Base-by-base conservation (phyloP, 805 yeast species). In the Soucietia sequanensis region DNA sequence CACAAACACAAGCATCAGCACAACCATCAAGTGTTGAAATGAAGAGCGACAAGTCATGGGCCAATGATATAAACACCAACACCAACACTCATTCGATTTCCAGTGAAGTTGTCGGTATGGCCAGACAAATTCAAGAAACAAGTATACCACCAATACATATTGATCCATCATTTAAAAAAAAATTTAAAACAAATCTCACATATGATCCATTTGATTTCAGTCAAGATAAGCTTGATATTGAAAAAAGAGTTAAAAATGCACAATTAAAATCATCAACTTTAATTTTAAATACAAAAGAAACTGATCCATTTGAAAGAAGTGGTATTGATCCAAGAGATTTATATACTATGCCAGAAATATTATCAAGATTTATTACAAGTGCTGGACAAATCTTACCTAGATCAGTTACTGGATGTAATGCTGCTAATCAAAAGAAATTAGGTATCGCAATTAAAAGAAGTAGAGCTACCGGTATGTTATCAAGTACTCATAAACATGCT, bases 141-240 rank as follows among this genome's bases (percentile, higher is more conserved):
- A 45, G 54, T 20, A 52, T 39, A 19, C 65, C 71, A 21, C 70
- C 72, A 9, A 45, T 65, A 17, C 49, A 54, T 22, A 58, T 68
- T 17, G 56, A 51, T 20, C 38, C 47, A 8, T 26, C 29, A 7
- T 68, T 75, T 39, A 58, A 71, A 23, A 72, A 65, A 50, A 70
- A 59, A 37, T 79, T 82, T 53, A 63, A 56, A 11, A 61, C 62
- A 4, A 78, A 76, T 31, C 62, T 73, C 4, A 74, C 78, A 0
- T 88, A 88, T 54, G 91, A 84, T 47, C 93, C 96, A 33, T 82
- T 81, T 60, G 95, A 86, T 57, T 86, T 87, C 48, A 75, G 85
- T 20, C 58, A 78, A 50, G 76, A 81, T 30, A 76, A 74, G 46
- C 49, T 76, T 24, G 66, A 71, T 41, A 72, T 78, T 46, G 80